phyloP scores from a whole-genome alignment of 2,329 filamentous ascomycete species.

The Phaeophleospora eucalypticola region DNA sequence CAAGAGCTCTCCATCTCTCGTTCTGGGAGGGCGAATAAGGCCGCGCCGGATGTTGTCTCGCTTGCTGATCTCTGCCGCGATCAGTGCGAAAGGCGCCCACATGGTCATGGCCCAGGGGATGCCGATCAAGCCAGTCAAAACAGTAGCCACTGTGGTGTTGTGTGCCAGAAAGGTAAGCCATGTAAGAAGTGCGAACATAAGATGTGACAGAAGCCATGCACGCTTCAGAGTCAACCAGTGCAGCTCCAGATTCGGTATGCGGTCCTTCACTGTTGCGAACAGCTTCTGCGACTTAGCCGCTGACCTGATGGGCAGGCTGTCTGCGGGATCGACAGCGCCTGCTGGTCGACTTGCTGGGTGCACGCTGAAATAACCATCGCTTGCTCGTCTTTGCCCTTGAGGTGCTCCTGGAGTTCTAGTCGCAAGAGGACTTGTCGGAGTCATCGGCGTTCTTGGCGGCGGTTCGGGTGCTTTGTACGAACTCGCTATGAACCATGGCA shows the following conservation, averaged over 20 bases:
- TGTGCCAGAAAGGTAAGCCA: conserved; percentile 76
- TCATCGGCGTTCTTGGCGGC: conserved; percentile 37
- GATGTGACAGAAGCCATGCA: conserved; percentile 77
- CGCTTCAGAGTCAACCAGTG: conserved; percentile 81
- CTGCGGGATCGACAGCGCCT: conserved; percentile 7
- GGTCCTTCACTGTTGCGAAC: conserved; percentile 1
- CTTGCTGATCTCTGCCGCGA: conserved; percentile 84
- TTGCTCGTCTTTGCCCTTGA: neutral
- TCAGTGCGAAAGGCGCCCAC: conserved; percentile 62
- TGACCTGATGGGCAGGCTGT: neutral
- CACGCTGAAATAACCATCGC: conserved; percentile 4
- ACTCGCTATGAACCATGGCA: conserved; percentile 81
- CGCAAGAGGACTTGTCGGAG: conserved; percentile 35
- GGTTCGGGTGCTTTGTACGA: conserved; percentile 57
- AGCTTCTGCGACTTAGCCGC: conserved; percentile 4
- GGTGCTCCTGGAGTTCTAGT: conserved; percentile 10
- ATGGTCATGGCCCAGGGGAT: conserved; percentile 70
- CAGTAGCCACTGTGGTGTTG: conserved; percentile 66
- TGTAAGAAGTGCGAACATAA: conserved; percentile 81
- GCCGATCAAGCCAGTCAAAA: conserved; percentile 75
- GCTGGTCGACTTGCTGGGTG: conserved; percentile 2
- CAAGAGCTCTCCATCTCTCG: conserved; percentile 34
- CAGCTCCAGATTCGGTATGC: conserved; percentile 55
- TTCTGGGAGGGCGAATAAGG: conserved; percentile 38
- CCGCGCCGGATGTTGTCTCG: conserved; percentile 65